Evolutionary conservation across 2,329 filamentous ascomycete species (phyloP), one percentile per base, ranked within the genome.

Genomic region (Chaetomiaceae sp.): DNA sequence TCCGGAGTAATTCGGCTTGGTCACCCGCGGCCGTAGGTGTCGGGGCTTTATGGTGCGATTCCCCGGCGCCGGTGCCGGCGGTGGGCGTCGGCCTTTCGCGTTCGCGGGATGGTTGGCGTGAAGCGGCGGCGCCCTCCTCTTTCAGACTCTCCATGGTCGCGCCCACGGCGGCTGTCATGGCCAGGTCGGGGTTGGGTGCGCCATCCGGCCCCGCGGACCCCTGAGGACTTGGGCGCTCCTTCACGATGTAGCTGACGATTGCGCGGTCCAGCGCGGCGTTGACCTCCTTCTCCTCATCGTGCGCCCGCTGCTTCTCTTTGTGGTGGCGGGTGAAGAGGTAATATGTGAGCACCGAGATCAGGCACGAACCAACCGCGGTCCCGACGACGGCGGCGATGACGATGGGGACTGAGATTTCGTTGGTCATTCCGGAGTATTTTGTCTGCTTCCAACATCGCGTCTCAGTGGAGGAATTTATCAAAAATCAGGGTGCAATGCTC

Each of bases 311-410:
- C 35, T 54, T 56, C 5, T 41, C 46, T 12, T 41, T 49, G n/a
- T 52, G 59, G 39, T 48, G 55, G 10, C 53, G 54, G 13, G 52
- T 19, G 33, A 58, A 58, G 3, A 63, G 21, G 17, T 51, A 60
- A 27, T 63, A 65, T 3, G 61, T 61, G 4, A 68, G 48, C n/a
- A 70, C 58, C 2, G 66, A 64, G 19, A 69, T 56, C 12, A 70
- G 48, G 3, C 63, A 57, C 1, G 66, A 66, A 2, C 66, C 67
- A 30, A 68, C 62, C 9, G 66, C 64, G 31, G 66, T 65, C 19
- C 56, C 63, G 17, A 65, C 60, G 12, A 69, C 64, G 7, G 66
- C 65, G 7, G 68, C 48, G 19, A 65, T 62, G 10, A 60, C 60
- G 49, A 65, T 58, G 1, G 62, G 65, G 10, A 61, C 60, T 1